These are phyloP conservation scores for Auricularia sp. DNA, from an alignment of 768 basidiomycete species.

Conservation along the genomic window DNA sequence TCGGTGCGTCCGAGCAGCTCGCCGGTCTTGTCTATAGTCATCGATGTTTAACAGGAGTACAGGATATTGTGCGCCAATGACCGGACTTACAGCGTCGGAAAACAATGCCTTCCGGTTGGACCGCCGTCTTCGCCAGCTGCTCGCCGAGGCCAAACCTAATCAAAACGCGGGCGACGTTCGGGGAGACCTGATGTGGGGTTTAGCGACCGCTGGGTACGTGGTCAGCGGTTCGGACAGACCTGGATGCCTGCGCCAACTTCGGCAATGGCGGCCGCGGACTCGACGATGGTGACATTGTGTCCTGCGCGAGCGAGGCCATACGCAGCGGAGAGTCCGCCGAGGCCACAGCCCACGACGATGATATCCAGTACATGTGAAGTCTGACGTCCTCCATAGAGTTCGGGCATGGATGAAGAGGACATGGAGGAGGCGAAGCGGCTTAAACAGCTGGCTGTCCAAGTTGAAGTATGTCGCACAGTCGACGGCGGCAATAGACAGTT, in stretches of 20 bases:
- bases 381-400: constrained; percentile 15
- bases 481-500: no score
- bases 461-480: no score
- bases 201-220: not conserved
- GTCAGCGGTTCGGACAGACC: not conserved
- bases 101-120: constrained; percentile 29
- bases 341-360: constrained; percentile 41
- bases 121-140: constrained; percentile 27
- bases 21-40: constrained; percentile 31
- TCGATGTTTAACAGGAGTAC: not conserved
- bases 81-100: constrained; percentile 28
- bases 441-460: not conserved
- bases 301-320: constrained; percentile 45
- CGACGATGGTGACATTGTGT: constrained; percentile 50
- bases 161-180: constrained; percentile 47
- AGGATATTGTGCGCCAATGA: no score
- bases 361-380: constrained; percentile 31
- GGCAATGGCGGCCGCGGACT: constrained; percentile 35
- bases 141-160: constrained; percentile 45
- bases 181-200: constrained; percentile 28
- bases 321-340: constrained; percentile 48
- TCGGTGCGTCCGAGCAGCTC: constrained; percentile 34
- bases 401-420: not conserved
- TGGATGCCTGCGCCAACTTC: constrained; percentile 48
- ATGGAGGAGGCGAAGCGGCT: not conserved